Evolutionary conservation across 192 early-diverging fungal genomes (phyloP).

Genomic region (Funneliformis mosseae): DNA sequence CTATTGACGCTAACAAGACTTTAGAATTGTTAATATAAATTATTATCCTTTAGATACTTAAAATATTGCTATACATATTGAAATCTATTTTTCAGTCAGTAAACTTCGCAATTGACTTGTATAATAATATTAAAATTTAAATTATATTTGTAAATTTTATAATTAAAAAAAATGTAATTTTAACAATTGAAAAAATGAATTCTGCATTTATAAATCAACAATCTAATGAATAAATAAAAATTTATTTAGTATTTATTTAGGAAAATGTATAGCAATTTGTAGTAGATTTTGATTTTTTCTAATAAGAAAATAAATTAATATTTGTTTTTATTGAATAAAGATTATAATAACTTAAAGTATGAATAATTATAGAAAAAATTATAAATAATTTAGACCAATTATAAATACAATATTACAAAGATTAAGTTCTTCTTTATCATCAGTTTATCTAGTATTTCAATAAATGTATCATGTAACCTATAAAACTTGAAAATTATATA

Average conservation of each 20-base stretch:
- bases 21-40: too few species aligned
- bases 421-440: not conserved
- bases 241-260: constrained; percentile 9
- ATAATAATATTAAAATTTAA: not conserved
- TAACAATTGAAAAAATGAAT: not conserved
- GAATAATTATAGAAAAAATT: not conserved
- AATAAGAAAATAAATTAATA: constrained; percentile 6
- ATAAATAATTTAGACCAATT: not conserved
- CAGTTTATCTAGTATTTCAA: not conserved
- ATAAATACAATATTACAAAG: not conserved
- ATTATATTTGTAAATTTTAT: constrained; percentile 8
- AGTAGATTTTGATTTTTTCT: not conserved
- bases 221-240: not conserved
- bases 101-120: too few species aligned
- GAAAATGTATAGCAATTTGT: constrained; percentile 4
- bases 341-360: constrained; percentile 1
- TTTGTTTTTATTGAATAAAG: not conserved
- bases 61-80: too few species aligned
- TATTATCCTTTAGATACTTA: too few species aligned
- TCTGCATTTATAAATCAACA: not conserved
- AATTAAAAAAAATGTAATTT: constrained; percentile 1
- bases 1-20: too few species aligned
- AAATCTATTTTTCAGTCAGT: too few species aligned
- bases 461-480: not conserved
- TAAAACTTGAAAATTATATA: not conserved